phyloP scores from a whole-genome alignment of 1,139 yeast genomes.

The Geotrichum australiense region DNA sequence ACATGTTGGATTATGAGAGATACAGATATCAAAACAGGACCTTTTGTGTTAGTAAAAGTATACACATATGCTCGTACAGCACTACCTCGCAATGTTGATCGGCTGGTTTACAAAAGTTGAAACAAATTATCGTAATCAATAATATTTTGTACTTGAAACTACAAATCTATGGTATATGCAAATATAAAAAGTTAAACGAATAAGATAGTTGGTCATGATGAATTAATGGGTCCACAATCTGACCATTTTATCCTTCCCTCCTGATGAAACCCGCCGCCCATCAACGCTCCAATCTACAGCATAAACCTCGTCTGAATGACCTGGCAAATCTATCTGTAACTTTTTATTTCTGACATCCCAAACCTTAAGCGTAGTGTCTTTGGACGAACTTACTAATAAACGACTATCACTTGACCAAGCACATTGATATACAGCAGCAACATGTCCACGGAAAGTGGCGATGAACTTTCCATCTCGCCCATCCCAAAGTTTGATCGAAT shows the following conservation, averaged over 20 bases:
- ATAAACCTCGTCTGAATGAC: constrained; percentile 90
- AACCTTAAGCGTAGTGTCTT: constrained; percentile 93
- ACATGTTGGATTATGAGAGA: too few relatives aligned
- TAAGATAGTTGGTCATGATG: too few relatives aligned
- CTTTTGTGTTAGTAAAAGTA: too few relatives aligned
- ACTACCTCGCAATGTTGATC: too few relatives aligned
- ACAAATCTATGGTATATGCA: too few relatives aligned
- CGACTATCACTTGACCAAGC: constrained; percentile 98
- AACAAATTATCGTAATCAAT: too few relatives aligned
- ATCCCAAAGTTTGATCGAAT: constrained; percentile 92
- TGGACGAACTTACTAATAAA: constrained; percentile 83
- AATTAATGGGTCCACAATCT: constrained; percentile 77
- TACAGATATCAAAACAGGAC: too few relatives aligned
- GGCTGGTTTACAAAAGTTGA: too few relatives aligned
- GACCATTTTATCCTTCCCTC: constrained; percentile 93
- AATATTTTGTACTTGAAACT: too few relatives aligned
- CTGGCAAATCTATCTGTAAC: constrained; percentile 83
- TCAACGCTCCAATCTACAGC: constrained; percentile 99
- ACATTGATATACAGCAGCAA: constrained; percentile 96
- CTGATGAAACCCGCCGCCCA: constrained; percentile 88
- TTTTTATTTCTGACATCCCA: constrained; percentile 92
- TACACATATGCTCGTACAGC: too few relatives aligned
- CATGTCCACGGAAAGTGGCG: constrained; percentile 92
- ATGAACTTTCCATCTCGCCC: constrained; percentile 87
- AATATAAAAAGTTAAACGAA: too few relatives aligned